Evolutionary conservation across 2,329 filamentous ascomycete species (phyloP).

Genomic region (Pseudopithomyces maydicus): DNA sequence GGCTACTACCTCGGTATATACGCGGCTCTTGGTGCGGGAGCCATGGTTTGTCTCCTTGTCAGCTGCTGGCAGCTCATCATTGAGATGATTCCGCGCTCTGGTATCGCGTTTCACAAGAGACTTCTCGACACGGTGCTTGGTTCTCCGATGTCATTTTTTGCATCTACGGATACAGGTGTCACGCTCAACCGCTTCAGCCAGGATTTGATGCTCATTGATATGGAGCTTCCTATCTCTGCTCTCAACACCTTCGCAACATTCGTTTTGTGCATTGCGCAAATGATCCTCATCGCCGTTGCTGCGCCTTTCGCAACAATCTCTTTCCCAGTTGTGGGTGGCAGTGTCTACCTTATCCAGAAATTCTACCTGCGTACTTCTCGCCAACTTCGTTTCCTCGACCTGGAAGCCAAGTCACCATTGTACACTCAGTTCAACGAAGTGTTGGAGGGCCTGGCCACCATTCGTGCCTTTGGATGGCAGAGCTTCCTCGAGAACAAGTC

Average conservation of each 20-base stretch:
- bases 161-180: constrained; percentile 51
- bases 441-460: constrained; percentile 53
- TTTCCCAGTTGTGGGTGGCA: constrained; percentile 45
- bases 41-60: constrained; percentile 34
- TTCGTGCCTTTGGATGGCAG: constrained; percentile 59
- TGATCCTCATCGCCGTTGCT: constrained; percentile 46
- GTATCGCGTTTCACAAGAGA: constrained; percentile 54
- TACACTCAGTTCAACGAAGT: constrained; percentile 60
- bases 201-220: constrained; percentile 54
- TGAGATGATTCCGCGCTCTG: constrained; percentile 60
- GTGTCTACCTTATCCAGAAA: constrained; percentile 50
- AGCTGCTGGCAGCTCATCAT: constrained; percentile 55
- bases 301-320: constrained; percentile 47
- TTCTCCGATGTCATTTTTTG: constrained; percentile 51
- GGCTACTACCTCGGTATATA: constrained; percentile 42
- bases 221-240: constrained; percentile 45
- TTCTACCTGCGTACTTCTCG: constrained; percentile 56
- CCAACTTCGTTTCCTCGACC: constrained; percentile 58
- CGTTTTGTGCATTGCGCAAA: constrained; percentile 40
- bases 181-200: constrained; percentile 56
- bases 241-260: constrained; percentile 42
- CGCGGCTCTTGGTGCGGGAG: constrained; percentile 30
- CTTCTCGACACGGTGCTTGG: constrained; percentile 56
- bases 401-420: constrained; percentile 57
- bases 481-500: constrained; percentile 45